These are phyloP conservation scores for Coemansia sp. DNA, from an alignment of 192 early-diverging fungal species.

Conservation along the genomic window DNA sequence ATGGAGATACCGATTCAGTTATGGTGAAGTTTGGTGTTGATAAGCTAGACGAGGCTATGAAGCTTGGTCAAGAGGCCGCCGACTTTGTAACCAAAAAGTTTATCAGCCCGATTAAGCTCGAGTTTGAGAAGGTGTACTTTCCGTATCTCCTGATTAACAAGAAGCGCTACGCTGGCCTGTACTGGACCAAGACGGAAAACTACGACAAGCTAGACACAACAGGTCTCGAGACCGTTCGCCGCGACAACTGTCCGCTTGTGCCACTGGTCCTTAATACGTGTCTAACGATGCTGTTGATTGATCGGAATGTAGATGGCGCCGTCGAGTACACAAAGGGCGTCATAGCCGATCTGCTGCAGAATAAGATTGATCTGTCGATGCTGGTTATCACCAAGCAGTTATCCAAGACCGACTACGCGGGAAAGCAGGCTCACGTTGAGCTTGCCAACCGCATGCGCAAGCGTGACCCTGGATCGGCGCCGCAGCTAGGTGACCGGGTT, in stretches of 20 bases:
- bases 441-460: slow-evolving; percentile 95
- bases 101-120: slow-evolving; percentile 92
- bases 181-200: slow-evolving; percentile 92
- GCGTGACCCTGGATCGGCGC: slow-evolving; percentile 95
- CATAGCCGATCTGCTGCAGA: slow-evolving; percentile 92
- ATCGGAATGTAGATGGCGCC: slow-evolving; percentile 84
- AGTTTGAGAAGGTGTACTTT: slow-evolving; percentile 99
- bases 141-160: slow-evolving; percentile 98
- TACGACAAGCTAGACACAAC: slow-evolving; percentile 97
- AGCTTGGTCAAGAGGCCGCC: slow-evolving; percentile 82
- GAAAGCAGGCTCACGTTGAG: slow-evolving; percentile 94
- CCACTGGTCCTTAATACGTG: slow-evolving; percentile 91
- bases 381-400: slow-evolving; percentile 96
- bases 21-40: slow-evolving; percentile 97
- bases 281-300: slow-evolving; percentile 86
- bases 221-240: slow-evolving; percentile 97
- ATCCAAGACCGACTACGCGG: slow-evolving; percentile 92
- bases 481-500: slow-evolving; percentile 93
- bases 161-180: slow-evolving; percentile 96
- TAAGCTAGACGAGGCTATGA: slow-evolving; percentile 81
- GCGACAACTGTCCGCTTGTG: slow-evolving; percentile 93
- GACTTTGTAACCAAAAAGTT: slow-evolving; percentile 83
- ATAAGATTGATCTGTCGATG: slow-evolving; percentile 95
- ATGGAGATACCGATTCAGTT: slow-evolving; percentile 98
- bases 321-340: slow-evolving; percentile 80